These are phyloP conservation scores for Pulveroboletus sp. DNA, from an alignment of 768 basidiomycete genomes.

Conservation along the genomic window DNA sequence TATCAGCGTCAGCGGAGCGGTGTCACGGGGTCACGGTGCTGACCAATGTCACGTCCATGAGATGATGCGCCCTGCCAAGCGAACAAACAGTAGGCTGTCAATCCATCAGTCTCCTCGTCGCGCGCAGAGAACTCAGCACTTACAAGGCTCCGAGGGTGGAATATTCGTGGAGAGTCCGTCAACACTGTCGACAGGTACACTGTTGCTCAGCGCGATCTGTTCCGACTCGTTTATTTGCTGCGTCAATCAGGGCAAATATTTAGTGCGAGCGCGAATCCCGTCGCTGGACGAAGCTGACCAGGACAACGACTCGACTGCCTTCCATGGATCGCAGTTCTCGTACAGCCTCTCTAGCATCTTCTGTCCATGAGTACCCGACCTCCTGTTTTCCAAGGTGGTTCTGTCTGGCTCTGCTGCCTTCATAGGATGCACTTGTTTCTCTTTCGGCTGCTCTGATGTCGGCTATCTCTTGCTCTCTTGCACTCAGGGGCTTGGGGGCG, in stretches of 20 bases:
- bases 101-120: neutral
- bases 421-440: slow-evolving; percentile 47
- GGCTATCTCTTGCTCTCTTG: slow-evolving; percentile 76
- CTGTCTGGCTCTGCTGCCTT: slow-evolving; percentile 51
- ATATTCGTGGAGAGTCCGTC: slow-evolving; percentile 45
- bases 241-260: neutral
- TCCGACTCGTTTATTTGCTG: slow-evolving; percentile 64
- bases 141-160: slow-evolving; percentile 56
- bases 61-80: slow-evolving; percentile 52
- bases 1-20: neutral
- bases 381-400: slow-evolving; percentile 51
- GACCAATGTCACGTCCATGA: slow-evolving; percentile 58
- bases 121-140: slow-evolving; percentile 1
- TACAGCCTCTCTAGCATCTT: slow-evolving; percentile 62
- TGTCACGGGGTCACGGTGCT: slow-evolving; percentile 13
- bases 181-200: slow-evolving; percentile 36
- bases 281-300: slow-evolving; percentile 44
- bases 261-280: neutral
- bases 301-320: slow-evolving; percentile 51
- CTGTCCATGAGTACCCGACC: slow-evolving; percentile 64
- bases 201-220: slow-evolving; percentile 52
- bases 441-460: slow-evolving; percentile 74
- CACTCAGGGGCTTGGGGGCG: slow-evolving; percentile 79
- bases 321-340: slow-evolving; percentile 47
- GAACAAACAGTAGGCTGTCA: slow-evolving; percentile 55